phyloP scores from a whole-genome alignment of 2,329 filamentous ascomycete genomes.

The Fusarium protoensiforme region DNA sequence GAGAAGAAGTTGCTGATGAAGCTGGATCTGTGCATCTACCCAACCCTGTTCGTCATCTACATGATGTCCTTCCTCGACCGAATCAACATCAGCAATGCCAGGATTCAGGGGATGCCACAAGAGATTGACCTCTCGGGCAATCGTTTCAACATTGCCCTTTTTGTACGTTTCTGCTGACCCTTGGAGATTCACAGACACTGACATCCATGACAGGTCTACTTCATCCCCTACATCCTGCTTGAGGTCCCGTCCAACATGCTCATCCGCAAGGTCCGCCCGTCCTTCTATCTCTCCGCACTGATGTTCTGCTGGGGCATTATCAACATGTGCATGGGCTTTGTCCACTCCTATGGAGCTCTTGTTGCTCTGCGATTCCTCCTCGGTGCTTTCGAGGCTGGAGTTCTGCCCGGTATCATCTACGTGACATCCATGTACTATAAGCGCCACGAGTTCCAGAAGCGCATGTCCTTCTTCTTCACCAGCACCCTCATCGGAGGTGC shows the following conservation, averaged over 20 bases:
- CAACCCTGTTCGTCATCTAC: conserved; percentile 55
- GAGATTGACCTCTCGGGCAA: conserved; percentile 55
- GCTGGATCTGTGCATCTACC: conserved; percentile 54
- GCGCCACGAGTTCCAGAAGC: conserved; percentile 59
- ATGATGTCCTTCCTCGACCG: conserved; percentile 57
- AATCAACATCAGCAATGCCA: conserved; percentile 60
- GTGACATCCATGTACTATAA: conserved; percentile 62
- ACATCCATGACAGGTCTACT: conserved; percentile 41
- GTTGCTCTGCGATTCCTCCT: conserved; percentile 52
- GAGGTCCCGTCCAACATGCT: conserved; percentile 60
- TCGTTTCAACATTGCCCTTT: conserved; percentile 57
- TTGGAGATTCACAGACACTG: neutral
- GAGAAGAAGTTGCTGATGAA: conserved; percentile 53
- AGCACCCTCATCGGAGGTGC: conserved; percentile 55
- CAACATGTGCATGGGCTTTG: conserved; percentile 53
- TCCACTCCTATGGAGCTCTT: conserved; percentile 47
- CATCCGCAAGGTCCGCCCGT: conserved; percentile 55
- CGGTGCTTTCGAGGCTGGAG: conserved; percentile 53
- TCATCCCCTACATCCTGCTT: conserved; percentile 56
- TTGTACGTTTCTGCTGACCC: conserved; percentile 30
- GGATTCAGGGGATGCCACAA: conserved; percentile 55
- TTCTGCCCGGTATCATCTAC: conserved; percentile 53
- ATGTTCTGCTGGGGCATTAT: conserved; percentile 55
- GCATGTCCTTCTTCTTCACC: conserved; percentile 57
- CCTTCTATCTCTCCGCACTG: conserved; percentile 49